phyloP scores from a whole-genome alignment of 441 rosid species.

The Francoa sonchifolia region DNA sequence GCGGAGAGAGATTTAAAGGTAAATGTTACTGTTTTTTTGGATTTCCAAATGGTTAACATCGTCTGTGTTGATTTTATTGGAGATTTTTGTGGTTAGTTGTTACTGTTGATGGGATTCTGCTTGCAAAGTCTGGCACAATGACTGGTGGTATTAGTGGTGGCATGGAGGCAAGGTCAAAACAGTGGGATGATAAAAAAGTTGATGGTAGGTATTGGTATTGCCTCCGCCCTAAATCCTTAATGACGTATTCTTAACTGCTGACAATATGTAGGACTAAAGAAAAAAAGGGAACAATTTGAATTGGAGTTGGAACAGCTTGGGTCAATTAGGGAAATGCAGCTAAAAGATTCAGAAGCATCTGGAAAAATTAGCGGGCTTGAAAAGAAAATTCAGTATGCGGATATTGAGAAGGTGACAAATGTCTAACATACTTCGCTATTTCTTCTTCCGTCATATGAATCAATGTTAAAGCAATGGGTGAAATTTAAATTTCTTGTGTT shows the following conservation, averaged over 20 bases:
- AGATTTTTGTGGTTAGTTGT: too few relatives aligned
- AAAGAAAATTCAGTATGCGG: slow-evolving; percentile 94
- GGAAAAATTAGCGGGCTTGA: slow-evolving; percentile 96
- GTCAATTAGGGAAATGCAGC: slow-evolving; percentile 90
- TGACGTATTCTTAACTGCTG: slow-evolving; percentile 15
- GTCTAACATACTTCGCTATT: too few relatives aligned
- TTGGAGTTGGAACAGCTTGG: slow-evolving; percentile 78
- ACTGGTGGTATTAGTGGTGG: slow-evolving; percentile 99
- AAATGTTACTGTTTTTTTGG: slow-evolving; percentile 11
- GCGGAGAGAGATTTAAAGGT: slow-evolving; percentile 93
- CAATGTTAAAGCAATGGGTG: too few relatives aligned
- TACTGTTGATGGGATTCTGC: slow-evolving; percentile 88
- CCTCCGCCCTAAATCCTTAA: slow-evolving; percentile 3
- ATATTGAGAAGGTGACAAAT: slow-evolving; percentile 72
- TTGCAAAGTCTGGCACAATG: slow-evolving; percentile 96
- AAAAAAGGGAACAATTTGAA: slow-evolving; percentile 68
- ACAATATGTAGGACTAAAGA: slow-evolving; percentile 49
- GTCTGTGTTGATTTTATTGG: slow-evolving; percentile 6
- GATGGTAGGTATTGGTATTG: slow-evolving; percentile 45
- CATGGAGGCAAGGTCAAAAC: slow-evolving; percentile 95
- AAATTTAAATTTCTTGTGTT: too few relatives aligned
- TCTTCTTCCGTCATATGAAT: too few relatives aligned
- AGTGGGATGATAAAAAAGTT: slow-evolving; percentile 97
- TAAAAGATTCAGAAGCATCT: slow-evolving; percentile 84
- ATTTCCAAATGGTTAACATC: slow-evolving; percentile 8